These are phyloP conservation scores for Pleurotus sapidus DNA, from an alignment of 768 basidiomycete species.

Conservation along the genomic window DNA sequence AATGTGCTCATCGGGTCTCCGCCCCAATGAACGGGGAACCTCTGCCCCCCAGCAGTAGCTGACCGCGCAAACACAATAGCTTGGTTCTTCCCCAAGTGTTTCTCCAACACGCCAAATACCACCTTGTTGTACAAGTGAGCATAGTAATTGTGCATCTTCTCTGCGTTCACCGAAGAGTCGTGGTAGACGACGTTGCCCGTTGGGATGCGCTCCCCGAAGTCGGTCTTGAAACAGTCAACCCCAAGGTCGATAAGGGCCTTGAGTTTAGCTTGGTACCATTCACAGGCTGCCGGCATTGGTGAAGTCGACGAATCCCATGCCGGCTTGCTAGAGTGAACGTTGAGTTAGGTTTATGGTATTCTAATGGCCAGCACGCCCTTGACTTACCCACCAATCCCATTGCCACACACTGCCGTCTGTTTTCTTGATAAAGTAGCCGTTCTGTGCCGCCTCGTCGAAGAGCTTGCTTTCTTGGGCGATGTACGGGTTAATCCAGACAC, in stretches of 20 bases:
- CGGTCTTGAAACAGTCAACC: constrained; percentile 39
- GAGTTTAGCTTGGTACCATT: constrained; percentile 42
- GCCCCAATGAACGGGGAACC: constrained; percentile 38
- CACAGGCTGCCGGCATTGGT: constrained; percentile 39
- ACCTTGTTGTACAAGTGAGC: constrained; percentile 37
- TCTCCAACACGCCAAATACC: constrained; percentile 37
- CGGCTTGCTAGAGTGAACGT: constrained; percentile 29
- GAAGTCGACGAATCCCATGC: constrained; percentile 42
- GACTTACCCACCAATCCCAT: constrained; percentile 34
- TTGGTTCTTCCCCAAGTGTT: constrained; percentile 31
- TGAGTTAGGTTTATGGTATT: neutral
- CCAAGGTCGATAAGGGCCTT: constrained; percentile 36
- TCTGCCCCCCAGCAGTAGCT: constrained; percentile 43
- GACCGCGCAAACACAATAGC: constrained; percentile 46
- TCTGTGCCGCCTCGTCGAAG: constrained; percentile 38
- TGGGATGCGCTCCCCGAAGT: constrained; percentile 31
- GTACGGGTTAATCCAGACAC: constrained; percentile 40
- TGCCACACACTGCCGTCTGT: constrained; percentile 37
- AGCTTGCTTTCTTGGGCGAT: constrained; percentile 37
- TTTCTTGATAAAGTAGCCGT: constrained; percentile 45
- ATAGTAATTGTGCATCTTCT: constrained; percentile 28
- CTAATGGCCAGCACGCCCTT: too few relatives aligned
- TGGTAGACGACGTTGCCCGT: constrained; percentile 35
- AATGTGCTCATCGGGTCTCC: constrained; percentile 46
- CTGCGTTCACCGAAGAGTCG: constrained; percentile 18